phyloP scores from a whole-genome alignment of 2,329 filamentous ascomycete genomes.

The Cladophialophora immunda region DNA sequence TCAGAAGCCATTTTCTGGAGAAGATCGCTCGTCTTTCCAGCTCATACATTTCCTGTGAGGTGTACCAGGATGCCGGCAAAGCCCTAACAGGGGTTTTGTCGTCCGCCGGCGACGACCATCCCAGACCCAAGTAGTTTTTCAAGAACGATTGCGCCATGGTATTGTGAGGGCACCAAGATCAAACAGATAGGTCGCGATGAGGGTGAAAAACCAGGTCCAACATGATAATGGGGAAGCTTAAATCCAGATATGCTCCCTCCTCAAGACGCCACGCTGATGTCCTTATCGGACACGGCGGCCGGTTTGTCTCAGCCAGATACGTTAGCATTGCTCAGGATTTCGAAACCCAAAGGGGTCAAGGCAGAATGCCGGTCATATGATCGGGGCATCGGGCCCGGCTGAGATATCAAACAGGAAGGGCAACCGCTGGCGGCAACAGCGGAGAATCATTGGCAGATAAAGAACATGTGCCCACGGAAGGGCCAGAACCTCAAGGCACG shows the following conservation, averaged over 20 bases:
- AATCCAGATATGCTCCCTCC: slow-evolving; percentile 3
- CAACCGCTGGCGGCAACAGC: slow-evolving; percentile 3
- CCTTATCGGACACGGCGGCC: neutral
- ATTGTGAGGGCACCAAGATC: neutral
- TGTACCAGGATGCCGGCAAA: slow-evolving; percentile 63
- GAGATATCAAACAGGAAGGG: slow-evolving; percentile 1
- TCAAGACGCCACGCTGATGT: neutral
- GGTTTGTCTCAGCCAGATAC: neutral
- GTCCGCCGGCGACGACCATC: slow-evolving; percentile 8
- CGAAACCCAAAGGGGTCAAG: slow-evolving; percentile 5
- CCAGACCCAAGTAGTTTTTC: slow-evolving; percentile 15
- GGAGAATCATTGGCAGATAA: slow-evolving; percentile 6
- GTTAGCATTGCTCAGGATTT: slow-evolving; percentile 6
- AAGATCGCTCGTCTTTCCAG: slow-evolving; percentile 61
- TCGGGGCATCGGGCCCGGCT: neutral
- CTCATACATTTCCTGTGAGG: slow-evolving; percentile 59
- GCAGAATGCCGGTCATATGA: neutral
- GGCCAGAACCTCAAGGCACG: neutral
- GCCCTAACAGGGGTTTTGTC: slow-evolving; percentile 15
- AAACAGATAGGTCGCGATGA: neutral
- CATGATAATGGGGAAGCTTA: slow-evolving; percentile 5
- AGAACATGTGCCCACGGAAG: neutral
- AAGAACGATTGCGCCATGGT: slow-evolving; percentile 11
- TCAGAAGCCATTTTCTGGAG: slow-evolving; percentile 58
- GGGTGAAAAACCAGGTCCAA: neutral